A percentile compares a stretch with the other conserved stretches of the same genome.
Evolutionary conservation across 2,329 filamentous ascomycete genomes (phyloP).

Genomic region (Curvularia sp.): DNA sequence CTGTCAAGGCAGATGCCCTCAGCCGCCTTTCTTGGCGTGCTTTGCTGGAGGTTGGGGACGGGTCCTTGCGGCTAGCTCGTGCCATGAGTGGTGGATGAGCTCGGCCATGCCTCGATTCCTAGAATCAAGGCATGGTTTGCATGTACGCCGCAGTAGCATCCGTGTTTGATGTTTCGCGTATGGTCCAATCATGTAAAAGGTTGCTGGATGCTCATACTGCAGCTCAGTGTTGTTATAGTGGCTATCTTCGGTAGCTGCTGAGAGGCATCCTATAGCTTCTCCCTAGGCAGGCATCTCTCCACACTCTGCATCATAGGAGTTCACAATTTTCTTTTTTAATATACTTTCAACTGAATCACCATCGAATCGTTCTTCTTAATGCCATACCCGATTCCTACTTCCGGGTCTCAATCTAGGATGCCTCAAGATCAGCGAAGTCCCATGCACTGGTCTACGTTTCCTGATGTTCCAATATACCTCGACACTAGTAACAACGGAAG

Average conservation of each 20-base stretch:
- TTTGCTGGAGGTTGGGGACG: constrained; percentile 27
- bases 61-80: constrained; percentile 32
- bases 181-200: constrained; percentile 23
- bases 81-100: constrained; percentile 33
- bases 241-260: constrained; percentile 17
- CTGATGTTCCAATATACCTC: constrained; percentile 37
- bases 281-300: constrained; percentile 12
- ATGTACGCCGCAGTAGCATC: constrained; percentile 32
- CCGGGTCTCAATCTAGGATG: constrained; percentile 11
- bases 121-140: constrained; percentile 33
- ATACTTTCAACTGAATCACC: constrained; percentile 3
- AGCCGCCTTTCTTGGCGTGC: constrained; percentile 39
- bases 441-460: constrained; percentile 30
- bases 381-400: constrained; percentile 26
- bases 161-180: constrained; percentile 33
- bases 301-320: not conserved
- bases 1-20: constrained; percentile 30
- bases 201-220: constrained; percentile 21
- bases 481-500: constrained; percentile 27
- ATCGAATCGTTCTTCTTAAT: constrained; percentile 18
- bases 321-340: not conserved
- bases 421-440: constrained; percentile 15
- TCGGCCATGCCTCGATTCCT: constrained; percentile 29
- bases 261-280: constrained; percentile 18
- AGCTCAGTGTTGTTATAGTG: constrained; percentile 28